These are phyloP conservation scores for Cercophora samala DNA, from an alignment of 495 filamentous ascomycete species.

Conservation along the genomic window DNA sequence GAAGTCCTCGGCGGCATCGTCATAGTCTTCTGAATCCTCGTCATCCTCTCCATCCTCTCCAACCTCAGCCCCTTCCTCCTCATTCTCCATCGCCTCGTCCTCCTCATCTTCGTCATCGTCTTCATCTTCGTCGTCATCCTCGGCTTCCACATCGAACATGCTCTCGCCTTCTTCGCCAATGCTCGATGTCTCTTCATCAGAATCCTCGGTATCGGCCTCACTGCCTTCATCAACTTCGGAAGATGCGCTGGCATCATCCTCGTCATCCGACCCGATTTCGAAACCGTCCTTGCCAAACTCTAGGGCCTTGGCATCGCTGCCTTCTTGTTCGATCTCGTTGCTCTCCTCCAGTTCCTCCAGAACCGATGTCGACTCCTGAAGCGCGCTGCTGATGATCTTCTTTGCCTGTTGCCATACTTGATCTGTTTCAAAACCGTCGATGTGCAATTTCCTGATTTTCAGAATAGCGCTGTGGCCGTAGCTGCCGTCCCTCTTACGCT, in stretches of 20 bases:
- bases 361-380: constrained; percentile 44
- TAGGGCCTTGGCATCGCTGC: constrained; percentile 28
- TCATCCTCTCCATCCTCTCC: constrained; percentile 30
- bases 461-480: constrained; percentile 45
- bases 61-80: constrained; percentile 29
- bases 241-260: constrained; percentile 26
- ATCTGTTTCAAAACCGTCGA: constrained; percentile 79
- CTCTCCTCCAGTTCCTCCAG: constrained; percentile 48
- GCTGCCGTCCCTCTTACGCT: constrained; percentile 58
- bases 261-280: constrained; percentile 41
- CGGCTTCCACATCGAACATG: constrained; percentile 24
- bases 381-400: constrained; percentile 61
- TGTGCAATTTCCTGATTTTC: constrained; percentile 72
- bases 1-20: constrained; percentile 40
- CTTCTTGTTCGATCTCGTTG: constrained; percentile 29
- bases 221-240: constrained; percentile 19
- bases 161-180: constrained; percentile 42
- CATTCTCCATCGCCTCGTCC: constrained; percentile 10
- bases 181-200: constrained; percentile 44
- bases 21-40: constrained; percentile 31
- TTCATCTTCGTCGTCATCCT: constrained; percentile 26
- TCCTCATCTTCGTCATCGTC: constrained; percentile 24
- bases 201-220: constrained; percentile 39
- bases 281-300: constrained; percentile 49
- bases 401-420: constrained; percentile 95